A percentile compares a stretch with the other conserved stretches of the same genome.
Conservation (phyloP, 139 green algal species). For the Coelastrella sp. region DNA sequence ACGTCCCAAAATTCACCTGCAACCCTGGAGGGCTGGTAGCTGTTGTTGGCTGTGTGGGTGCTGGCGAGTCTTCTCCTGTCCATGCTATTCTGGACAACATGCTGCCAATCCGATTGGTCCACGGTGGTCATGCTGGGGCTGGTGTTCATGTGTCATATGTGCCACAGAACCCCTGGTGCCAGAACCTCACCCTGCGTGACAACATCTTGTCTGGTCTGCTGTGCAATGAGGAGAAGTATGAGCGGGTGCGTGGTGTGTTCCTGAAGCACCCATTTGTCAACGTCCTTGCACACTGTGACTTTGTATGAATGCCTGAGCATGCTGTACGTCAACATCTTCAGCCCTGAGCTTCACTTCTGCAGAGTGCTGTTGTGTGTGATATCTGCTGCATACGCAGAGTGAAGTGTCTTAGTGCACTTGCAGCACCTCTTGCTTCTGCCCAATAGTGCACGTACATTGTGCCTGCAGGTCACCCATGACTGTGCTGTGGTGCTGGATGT, state of each 20-base stretch:
- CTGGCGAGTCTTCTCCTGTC: conserved; percentile 57
- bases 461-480: conserved; percentile 60
- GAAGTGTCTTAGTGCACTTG: neutral
- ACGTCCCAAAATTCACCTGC: conserved; percentile 58
- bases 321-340: neutral
- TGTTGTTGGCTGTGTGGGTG: conserved; percentile 69
- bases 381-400: neutral
- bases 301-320: neutral
- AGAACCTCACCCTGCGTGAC: conserved; percentile 77
- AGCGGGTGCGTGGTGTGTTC: conserved; percentile 1
- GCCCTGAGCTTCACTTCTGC: neutral
- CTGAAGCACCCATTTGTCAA: neutral
- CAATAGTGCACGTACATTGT: no score
- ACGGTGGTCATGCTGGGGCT: conserved; percentile 45
- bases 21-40: conserved; percentile 66
- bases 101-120: conserved; percentile 47
- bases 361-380: neutral
- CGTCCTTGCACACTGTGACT: neutral
- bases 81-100: conserved; percentile 72
- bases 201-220: conserved; percentile 75
- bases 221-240: conserved; percentile 64
- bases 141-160: conserved; percentile 61
- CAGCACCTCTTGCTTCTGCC: neutral
- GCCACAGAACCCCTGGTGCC: conserved; percentile 77
- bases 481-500: conserved; percentile 69